phyloP scores from a whole-genome alignment of 73 alveolate genomes.

The Urostyla sp. region DNA sequence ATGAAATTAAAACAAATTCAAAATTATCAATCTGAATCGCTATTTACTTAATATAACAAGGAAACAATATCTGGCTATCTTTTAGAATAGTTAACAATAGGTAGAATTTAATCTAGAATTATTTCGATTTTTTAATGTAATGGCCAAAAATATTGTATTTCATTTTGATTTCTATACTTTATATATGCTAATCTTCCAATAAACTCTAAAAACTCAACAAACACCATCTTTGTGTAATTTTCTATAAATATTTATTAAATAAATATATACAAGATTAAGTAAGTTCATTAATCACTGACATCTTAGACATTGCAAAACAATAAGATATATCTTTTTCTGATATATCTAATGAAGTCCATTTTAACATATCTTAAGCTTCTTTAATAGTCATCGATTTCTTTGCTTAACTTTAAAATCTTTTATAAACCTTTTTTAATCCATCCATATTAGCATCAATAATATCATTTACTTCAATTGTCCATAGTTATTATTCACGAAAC shows the following conservation, averaged over 20 bases:
- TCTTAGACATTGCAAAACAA: slow-evolving; percentile 66
- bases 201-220: slow-evolving; percentile 66
- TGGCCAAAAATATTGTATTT: not conserved
- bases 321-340: slow-evolving; percentile 37
- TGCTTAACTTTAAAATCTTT: not conserved
- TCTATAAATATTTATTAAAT: slow-evolving; percentile 13
- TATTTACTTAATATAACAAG: no score
- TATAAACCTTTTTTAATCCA: slow-evolving; percentile 42
- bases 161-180: not conserved
- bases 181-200: slow-evolving; percentile 58
- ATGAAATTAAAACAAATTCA: no score
- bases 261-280: no score
- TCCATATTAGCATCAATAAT: slow-evolving; percentile 52
- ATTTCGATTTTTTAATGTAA: not conserved
- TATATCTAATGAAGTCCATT: not conserved
- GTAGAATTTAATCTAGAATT: no score
- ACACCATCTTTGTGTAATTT: slow-evolving; percentile 45
- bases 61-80: no score
- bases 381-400: not conserved
- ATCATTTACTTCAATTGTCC: slow-evolving; percentile 64
- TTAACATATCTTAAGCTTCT: slow-evolving; percentile 25
- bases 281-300: slow-evolving; percentile 57
- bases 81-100: no score
- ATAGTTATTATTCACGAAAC: slow-evolving; percentile 56
- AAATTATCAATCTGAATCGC: no score